Base-by-base conservation (phyloP, 257 asterid species). In the Penstemon barbatus region DNA sequence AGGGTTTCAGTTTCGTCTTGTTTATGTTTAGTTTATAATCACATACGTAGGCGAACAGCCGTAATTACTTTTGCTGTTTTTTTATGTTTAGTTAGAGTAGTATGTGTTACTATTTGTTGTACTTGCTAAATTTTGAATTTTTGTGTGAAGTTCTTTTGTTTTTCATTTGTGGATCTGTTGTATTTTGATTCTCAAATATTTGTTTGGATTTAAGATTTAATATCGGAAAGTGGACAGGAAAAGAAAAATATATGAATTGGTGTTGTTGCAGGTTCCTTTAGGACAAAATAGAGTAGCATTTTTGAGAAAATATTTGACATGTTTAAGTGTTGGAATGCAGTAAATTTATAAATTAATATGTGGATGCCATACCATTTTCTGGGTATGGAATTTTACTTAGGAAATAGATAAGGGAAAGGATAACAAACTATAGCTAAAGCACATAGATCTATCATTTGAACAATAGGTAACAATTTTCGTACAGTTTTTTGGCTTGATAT, bases 1-100 rank as follows among this genome's bases (percentile, higher is more conserved):
- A 69, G 76, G 70, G 79, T 74, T 74, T 70, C 74, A 53, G 72
- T 75, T 67, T 69, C 59, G 33, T 71, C 70, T 64, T 71, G 60
- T 68, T 71, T 74, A 0, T 25, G 33, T 25, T 25, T 25, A 25
- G 33, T 25, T 25, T 25, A 25, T 25, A 25, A 25, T 25, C 33
- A 25, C 33, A 25, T 25, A 25, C 33, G 33, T 25, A 25, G 33
- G 33, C 33, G 33, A 25, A 25, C 33, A 25, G 33, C 1, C 33
- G 33, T 25, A 25, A 25, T 25, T 25, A 25, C 2, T 1, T 25
- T 25, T 25, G 33, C 33, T 1, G 33, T 25, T 25, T 25, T n/a
- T 25, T 25, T 25, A 25, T 25, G 33, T 25, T 25, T 25, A 25
- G 33, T 25, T 25, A 1, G 2, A 25, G 33, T 25, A 25, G 33